Conservation (phyloP, 345 rosid species). For the Pugionium dolabratum region DNA sequence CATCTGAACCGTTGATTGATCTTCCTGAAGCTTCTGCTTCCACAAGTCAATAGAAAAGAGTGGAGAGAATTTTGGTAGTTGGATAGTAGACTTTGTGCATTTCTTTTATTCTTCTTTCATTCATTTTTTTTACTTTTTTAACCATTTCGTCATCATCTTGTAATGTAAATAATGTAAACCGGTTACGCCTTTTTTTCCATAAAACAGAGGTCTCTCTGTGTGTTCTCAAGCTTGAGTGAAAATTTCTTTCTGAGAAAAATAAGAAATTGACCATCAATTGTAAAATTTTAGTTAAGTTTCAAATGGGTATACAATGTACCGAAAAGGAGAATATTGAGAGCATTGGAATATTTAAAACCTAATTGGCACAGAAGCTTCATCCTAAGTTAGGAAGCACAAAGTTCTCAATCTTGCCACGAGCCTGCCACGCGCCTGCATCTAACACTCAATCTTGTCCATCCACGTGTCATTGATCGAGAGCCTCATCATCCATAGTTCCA, state of each 20-base stretch:
- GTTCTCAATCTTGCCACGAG: slow-evolving; percentile 4
- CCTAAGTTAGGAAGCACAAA: too few species aligned
- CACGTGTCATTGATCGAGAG: slow-evolving; percentile 50
- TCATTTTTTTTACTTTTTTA: neutral
- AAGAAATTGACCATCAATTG: too few species aligned
- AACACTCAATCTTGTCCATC: slow-evolving; percentile 36
- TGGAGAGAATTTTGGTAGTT: slow-evolving; percentile 20
- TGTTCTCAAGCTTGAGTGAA: too few species aligned
- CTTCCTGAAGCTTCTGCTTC: slow-evolving; percentile 56
- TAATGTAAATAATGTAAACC: slow-evolving; percentile 46
- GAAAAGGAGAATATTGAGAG: neutral
- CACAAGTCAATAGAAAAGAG: slow-evolving; percentile 40
- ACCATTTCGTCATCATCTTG: slow-evolving; percentile 8
- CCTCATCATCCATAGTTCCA: slow-evolving; percentile 29
- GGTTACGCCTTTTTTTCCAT: slow-evolving; percentile 10
- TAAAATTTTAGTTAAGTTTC: too few species aligned
- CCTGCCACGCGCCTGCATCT: slow-evolving; percentile 52
- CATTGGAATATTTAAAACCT: neutral
- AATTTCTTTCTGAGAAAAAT: too few species aligned
- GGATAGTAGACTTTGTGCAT: slow-evolving; percentile 11
- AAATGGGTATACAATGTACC: neutral
- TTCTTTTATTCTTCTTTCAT: slow-evolving; percentile 10
- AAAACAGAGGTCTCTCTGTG: neutral
- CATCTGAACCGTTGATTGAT: slow-evolving; percentile 42
- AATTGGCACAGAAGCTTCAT: too few species aligned